Percentiles rank a stretch among this genome's conserved stretches.
These are phyloP conservation scores for Talaromyces rugulosus DNA, from an alignment of 2,329 filamentous ascomycete species.

Conservation along the genomic window DNA sequence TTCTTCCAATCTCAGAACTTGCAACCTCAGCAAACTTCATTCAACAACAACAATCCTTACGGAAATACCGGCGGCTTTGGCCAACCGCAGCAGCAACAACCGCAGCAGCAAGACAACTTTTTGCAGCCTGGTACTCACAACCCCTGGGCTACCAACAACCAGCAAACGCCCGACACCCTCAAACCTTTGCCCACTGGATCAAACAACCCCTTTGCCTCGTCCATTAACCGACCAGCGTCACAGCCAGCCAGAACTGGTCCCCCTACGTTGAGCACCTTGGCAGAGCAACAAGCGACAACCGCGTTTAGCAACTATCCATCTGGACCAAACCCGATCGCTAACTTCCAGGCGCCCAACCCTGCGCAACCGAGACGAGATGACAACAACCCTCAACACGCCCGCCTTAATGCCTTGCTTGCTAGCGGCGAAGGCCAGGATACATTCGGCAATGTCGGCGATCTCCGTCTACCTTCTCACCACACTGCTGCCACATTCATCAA, in stretches of 20 bases:
- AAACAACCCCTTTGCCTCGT: slow-evolving; percentile 90
- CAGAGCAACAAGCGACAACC: slow-evolving; percentile 76
- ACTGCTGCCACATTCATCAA: slow-evolving; percentile 97
- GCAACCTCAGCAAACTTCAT: slow-evolving; percentile 58
- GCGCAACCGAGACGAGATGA: slow-evolving; percentile 20
- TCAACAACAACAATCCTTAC: slow-evolving; percentile 57
- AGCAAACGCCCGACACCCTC: slow-evolving; percentile 56
- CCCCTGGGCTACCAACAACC: slow-evolving; percentile 71
- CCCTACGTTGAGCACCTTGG: slow-evolving; percentile 69
- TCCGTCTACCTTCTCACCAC: slow-evolving; percentile 93
- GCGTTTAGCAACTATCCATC: slow-evolving; percentile 51
- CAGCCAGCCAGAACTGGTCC: slow-evolving; percentile 52
- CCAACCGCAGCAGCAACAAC: slow-evolving; percentile 42
- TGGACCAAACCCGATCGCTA: slow-evolving; percentile 33
- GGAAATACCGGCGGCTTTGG: slow-evolving; percentile 43
- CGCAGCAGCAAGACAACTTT: slow-evolving; percentile 51
- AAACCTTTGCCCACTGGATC: slow-evolving; percentile 87
- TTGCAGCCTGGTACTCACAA: slow-evolving; percentile 85
- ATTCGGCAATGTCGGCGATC: slow-evolving; percentile 93
- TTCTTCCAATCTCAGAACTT: slow-evolving; percentile 50
- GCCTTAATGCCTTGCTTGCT: slow-evolving; percentile 80
- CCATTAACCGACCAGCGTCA: slow-evolving; percentile 59
- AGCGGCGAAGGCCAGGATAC: slow-evolving; percentile 93
- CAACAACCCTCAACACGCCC: slow-evolving; percentile 59
- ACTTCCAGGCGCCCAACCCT: slow-evolving; percentile 23